Evolutionary conservation across 2,329 filamentous ascomycete species (phyloP).

Genomic region (Hypoxylon sp.): DNA sequence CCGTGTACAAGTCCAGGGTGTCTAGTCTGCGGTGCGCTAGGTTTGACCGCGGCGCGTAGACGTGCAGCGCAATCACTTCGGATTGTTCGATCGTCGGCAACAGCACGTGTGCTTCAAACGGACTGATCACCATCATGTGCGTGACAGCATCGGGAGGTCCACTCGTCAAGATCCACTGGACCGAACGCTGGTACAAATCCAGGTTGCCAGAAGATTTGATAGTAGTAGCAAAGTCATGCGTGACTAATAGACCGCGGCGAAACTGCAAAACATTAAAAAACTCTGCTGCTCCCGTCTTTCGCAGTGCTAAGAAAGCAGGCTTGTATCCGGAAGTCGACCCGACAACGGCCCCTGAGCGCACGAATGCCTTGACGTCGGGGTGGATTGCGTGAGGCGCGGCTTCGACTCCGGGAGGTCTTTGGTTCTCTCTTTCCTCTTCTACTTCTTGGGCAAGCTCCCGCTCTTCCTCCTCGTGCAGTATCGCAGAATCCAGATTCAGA

Average conservation of each 20-base stretch:
- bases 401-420: conserved; percentile 57
- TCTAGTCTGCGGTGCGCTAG: conserved; percentile 31
- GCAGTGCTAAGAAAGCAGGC: conserved; percentile 60
- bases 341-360: conserved; percentile 51
- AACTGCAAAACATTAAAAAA: conserved; percentile 53
- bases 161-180: conserved; percentile 42
- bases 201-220: conserved; percentile 18
- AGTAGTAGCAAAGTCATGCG: conserved; percentile 35
- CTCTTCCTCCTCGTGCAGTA: conserved; percentile 74
- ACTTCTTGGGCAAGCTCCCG: conserved; percentile 74
- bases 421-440: conserved; percentile 63
- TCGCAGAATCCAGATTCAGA: conserved; percentile 47
- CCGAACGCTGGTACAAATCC: conserved; percentile 36
- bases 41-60: conserved; percentile 40
- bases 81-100: conserved; percentile 28
- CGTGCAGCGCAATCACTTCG: conserved; percentile 33
- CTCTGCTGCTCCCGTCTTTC: conserved; percentile 54
- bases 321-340: conserved; percentile 51
- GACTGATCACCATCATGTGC: conserved; percentile 45
- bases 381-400: conserved; percentile 60
- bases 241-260: conserved; percentile 47
- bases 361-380: conserved; percentile 56
- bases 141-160: neutral
- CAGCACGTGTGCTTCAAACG: conserved; percentile 43
- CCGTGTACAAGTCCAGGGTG: conserved; percentile 38